Conservation (phyloP, 2,329 filamentous ascomycete genomes). For the Xylaria sp. region DNA sequence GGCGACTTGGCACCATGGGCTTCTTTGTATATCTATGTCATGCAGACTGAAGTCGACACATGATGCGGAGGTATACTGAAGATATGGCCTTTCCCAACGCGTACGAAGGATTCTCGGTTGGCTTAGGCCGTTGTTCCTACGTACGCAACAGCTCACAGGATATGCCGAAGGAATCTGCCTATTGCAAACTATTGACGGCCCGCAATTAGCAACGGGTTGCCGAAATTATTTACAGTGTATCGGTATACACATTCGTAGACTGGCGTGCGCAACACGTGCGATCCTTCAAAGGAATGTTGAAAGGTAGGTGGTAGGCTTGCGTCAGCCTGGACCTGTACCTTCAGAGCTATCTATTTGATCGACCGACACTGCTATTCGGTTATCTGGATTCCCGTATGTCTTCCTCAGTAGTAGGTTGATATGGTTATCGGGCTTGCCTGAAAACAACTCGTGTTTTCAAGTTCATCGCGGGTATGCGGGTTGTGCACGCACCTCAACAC, state of each 20-base stretch:
- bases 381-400: neutral
- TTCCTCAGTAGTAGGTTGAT: neutral
- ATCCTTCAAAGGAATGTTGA: too few relatives aligned
- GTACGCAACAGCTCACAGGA: neutral
- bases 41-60: neutral
- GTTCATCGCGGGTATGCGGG: neutral
- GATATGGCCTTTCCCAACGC: neutral
- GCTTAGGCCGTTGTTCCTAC: neutral
- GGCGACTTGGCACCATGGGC: neutral
- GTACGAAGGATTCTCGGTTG: neutral
- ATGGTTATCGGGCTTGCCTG: neutral
- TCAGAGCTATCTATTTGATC: neutral
- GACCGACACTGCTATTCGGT: neutral
- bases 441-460: neutral
- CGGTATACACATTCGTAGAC: neutral
- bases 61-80: neutral
- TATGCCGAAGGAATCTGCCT: neutral
- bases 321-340: neutral
- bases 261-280: too few relatives aligned
- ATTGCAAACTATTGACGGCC: neutral
- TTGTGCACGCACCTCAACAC: neutral
- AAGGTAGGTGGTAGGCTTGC: neutral
- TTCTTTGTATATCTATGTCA: neutral
- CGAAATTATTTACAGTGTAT: neutral
- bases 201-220: neutral